Evolutionary conservation across 352 stramenopile genomes (phyloP).

Genomic region (Pythium pyrilobum): DNA sequence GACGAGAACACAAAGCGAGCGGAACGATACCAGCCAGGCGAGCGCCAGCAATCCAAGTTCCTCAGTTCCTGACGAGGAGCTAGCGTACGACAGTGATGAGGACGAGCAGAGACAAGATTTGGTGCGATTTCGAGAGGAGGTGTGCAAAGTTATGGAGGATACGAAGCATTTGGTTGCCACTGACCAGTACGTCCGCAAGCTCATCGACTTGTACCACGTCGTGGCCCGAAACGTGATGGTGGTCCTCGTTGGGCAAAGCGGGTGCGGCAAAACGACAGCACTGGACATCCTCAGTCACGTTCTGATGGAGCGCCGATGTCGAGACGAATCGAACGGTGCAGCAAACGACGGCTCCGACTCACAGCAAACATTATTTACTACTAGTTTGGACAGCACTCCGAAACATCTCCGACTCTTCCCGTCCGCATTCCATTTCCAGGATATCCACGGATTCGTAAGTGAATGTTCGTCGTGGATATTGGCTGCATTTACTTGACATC

Average conservation of each 20-base stretch:
- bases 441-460: slow-evolving; percentile 51
- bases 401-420: slow-evolving; percentile 35
- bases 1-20: background rate
- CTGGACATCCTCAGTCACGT: slow-evolving; percentile 37
- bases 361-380: too few species aligned
- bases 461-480: background rate
- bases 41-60: background rate
- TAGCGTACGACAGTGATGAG: slow-evolving; percentile 40
- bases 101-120: slow-evolving; percentile 29
- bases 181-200: slow-evolving; percentile 43
- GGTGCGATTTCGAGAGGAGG: slow-evolving; percentile 1
- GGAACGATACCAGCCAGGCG: background rate
- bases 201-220: slow-evolving; percentile 56
- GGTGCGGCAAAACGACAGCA: slow-evolving; percentile 57
- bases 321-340: background rate
- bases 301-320: too few species aligned
- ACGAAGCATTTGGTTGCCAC: slow-evolving; percentile 8
- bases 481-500: background rate
- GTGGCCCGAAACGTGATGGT: slow-evolving; percentile 30
- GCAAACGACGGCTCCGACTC: too few species aligned
- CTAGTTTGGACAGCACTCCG: background rate
- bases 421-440: slow-evolving; percentile 32
- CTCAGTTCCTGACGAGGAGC: background rate
- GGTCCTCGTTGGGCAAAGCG: slow-evolving; percentile 40
- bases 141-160: background rate